Evolutionary conservation across 768 basidiomycete species (phyloP).

Genomic region (Russula emetica): DNA sequence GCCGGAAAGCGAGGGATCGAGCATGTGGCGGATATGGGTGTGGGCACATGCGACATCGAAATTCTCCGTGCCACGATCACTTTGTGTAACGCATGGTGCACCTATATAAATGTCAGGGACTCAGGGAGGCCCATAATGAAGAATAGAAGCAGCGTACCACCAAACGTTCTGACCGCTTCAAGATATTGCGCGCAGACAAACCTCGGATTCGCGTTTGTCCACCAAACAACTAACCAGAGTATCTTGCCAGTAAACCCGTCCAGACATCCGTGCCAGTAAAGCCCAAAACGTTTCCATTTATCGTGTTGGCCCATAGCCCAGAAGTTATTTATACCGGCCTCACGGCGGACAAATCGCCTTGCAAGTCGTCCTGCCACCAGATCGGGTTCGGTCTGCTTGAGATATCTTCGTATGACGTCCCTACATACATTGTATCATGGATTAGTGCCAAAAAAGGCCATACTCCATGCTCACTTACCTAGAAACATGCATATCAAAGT

Average conservation of each 20-base stretch:
- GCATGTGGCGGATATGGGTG: background rate
- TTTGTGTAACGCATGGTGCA: too few species aligned
- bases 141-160: background rate
- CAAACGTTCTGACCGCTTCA: background rate
- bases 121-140: too few species aligned
- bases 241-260: background rate
- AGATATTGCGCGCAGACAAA: background rate
- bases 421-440: background rate
- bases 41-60: background rate
- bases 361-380: background rate
- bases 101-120: too few species aligned
- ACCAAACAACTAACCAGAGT: background rate
- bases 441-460: background rate
- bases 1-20: too few species aligned
- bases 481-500: background rate
- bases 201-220: background rate
- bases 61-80: background rate
- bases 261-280: background rate
- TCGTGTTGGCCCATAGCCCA: background rate
- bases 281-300: background rate
- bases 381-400: background rate
- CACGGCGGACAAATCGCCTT: background rate
- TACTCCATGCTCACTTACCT: background rate
- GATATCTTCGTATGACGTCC: background rate
- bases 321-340: background rate